Evolutionary conservation across 805 yeast species (phyloP).

Genomic region (Dipodascus albidus): DNA sequence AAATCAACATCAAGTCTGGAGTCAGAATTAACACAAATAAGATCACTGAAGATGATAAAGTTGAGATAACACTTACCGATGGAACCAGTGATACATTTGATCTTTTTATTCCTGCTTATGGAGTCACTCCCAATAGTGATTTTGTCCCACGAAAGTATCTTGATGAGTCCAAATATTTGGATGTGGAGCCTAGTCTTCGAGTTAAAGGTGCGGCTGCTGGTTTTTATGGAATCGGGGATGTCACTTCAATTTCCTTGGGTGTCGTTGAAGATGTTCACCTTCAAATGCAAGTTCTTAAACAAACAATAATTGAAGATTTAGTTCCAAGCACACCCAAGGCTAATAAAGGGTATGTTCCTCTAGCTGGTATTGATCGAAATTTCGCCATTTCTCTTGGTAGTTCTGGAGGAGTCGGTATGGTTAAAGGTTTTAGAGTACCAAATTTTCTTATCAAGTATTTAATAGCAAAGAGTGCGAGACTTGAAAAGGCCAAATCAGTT

Average conservation of each 20-base stretch:
- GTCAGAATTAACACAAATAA: neutral
- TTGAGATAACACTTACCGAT: constrained; percentile 9
- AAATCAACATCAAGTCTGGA: constrained; percentile 12
- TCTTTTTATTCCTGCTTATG: constrained; percentile 10
- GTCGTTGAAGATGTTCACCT: constrained; percentile 5
- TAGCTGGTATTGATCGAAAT: neutral
- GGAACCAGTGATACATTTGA: constrained; percentile 9
- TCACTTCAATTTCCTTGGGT: constrained; percentile 5
- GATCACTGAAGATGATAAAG: neutral
- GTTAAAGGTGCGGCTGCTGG: constrained; percentile 7
- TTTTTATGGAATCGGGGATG: constrained; percentile 15
- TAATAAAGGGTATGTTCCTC: neutral
- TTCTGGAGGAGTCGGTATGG: constrained; percentile 14
- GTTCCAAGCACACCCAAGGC: neutral
- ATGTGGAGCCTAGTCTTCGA: constrained; percentile 9
- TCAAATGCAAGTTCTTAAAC: constrained; percentile 3
- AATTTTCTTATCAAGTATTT: constrained; percentile 9
- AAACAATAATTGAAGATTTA: constrained; percentile 10
- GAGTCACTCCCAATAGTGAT: constrained; percentile 12
- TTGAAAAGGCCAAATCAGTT: neutral
- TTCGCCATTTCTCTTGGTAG: constrained; percentile 10
- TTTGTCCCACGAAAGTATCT: constrained; percentile 8
- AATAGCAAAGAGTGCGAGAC: constrained; percentile 7
- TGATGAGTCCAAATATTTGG: constrained; percentile 9
- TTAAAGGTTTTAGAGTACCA: constrained; percentile 12